These are phyloP conservation scores for Filobasidium uniguttulatum DNA, from an alignment of 1,284 basidiomycete species.

Conservation along the genomic window DNA sequence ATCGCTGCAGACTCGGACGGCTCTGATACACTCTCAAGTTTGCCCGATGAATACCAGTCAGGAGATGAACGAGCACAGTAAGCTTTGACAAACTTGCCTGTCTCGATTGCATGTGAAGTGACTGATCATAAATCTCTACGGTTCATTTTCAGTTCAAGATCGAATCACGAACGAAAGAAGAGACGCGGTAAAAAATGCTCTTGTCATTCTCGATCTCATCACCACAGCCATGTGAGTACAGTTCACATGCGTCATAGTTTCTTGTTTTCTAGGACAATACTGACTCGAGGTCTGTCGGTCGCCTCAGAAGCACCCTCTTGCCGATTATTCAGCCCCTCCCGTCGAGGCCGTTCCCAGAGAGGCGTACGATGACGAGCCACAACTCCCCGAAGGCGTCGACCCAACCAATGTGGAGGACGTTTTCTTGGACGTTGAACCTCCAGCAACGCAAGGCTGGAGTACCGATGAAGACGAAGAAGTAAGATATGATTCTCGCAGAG, in stretches of 20 bases:
- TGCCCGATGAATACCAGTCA: constrained; percentile 14
- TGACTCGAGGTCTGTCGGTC: too few species aligned
- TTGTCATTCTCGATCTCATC: background rate
- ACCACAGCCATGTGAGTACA: background rate
- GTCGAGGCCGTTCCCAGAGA: background rate
- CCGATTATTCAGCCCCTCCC: background rate
- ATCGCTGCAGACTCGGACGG: background rate
- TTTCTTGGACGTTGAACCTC: constrained; percentile 7
- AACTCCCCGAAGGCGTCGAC: constrained; percentile 15
- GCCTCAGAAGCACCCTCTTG: background rate
- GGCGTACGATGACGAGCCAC: constrained; percentile 10
- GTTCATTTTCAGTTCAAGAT: constrained; percentile 1
- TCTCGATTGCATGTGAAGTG: constrained; percentile 4
- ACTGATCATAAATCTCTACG: background rate
- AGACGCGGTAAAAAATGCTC: constrained; percentile 2
- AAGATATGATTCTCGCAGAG: background rate
- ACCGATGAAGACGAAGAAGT: constrained; percentile 15
- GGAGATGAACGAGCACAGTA: constrained; percentile 6
- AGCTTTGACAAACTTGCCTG: background rate
- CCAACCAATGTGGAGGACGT: constrained; percentile 15
- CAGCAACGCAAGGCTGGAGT: constrained; percentile 9
- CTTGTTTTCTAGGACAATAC: too few species aligned
- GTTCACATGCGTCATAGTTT: background rate
- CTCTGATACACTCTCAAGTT: constrained; percentile 7
- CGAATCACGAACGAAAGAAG: constrained; percentile 2